Evolutionary conservation across 345 rosid genomes (phyloP).

Genomic region (Fremontodendron californicum): DNA sequence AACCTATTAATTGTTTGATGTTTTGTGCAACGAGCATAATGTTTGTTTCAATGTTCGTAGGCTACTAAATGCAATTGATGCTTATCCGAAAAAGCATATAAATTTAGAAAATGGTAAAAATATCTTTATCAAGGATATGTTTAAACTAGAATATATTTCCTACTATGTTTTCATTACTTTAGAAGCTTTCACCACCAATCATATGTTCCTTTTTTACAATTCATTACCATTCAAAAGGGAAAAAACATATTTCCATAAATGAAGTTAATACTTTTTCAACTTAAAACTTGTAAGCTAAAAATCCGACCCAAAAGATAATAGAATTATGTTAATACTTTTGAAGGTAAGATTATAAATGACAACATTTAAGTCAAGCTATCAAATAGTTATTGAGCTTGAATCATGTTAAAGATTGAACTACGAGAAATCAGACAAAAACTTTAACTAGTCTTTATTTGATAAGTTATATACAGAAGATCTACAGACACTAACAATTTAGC

Average conservation of each 20-base stretch:
- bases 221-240: neutral
- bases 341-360: neutral
- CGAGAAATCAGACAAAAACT: neutral
- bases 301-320: neutral
- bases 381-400: neutral
- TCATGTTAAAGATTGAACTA: neutral
- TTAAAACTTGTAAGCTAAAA: neutral
- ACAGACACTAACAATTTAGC: neutral
- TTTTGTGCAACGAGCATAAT: neutral
- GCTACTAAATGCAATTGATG: neutral
- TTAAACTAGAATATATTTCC: neutral
- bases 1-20: neutral
- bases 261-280: neutral
- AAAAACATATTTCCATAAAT: neutral
- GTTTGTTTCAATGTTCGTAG: neutral
- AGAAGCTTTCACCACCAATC: neutral
- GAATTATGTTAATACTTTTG: neutral
- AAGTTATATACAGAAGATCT: neutral
- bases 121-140: neutral
- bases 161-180: neutral
- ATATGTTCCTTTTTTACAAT: neutral
- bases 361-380: neutral
- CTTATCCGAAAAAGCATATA: neutral
- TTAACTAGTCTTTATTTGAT: neutral
- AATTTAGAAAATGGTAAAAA: neutral